Percentiles rank a stretch among this genome's conserved stretches.
Evolutionary conservation across 2,329 filamentous ascomycete species (phyloP).

Genomic region (Penicillium psychrosexuale): DNA sequence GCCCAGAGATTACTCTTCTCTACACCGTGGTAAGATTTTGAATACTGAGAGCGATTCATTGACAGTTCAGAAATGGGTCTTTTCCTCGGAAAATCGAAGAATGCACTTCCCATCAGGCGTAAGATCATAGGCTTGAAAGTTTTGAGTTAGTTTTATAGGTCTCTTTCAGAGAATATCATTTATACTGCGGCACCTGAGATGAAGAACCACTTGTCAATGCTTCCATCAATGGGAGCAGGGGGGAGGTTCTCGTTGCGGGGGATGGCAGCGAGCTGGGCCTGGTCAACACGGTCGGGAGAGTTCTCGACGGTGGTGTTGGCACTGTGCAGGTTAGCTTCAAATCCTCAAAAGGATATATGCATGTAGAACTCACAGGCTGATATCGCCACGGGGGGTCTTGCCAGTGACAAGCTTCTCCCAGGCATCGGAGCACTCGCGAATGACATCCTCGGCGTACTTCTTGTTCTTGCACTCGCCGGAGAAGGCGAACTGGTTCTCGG

Average conservation of each 20-base stretch:
- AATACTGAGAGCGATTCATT: background rate
- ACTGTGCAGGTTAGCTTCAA: constrained; percentile 45
- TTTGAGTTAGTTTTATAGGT: constrained; percentile 20
- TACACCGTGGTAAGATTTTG: background rate
- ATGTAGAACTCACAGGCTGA: constrained; percentile 70
- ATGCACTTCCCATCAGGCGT: background rate
- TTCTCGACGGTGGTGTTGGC: constrained; percentile 74
- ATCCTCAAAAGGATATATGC: background rate
- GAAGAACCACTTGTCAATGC: constrained; percentile 99
- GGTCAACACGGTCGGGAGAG: constrained; percentile 69
- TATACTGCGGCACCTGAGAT: constrained; percentile 93
- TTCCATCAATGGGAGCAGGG: constrained; percentile 86
- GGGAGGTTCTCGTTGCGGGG: constrained; percentile 74
- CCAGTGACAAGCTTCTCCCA: constrained; percentile 96
- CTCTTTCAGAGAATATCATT: constrained; percentile 29
- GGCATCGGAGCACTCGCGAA: constrained; percentile 92
- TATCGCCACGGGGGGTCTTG: constrained; percentile 73
- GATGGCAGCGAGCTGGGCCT: constrained; percentile 70
- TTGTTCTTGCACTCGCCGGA: constrained; percentile 99
- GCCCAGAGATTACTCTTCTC: background rate
- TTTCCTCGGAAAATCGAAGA: background rate
- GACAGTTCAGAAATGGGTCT: background rate
- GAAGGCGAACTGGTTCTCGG: constrained; percentile 99
- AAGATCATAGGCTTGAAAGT: constrained; percentile 11
- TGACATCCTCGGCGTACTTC: constrained; percentile 94